Percentiles rank a stretch among this genome's conserved stretches.
phyloP scores from a whole-genome alignment of 257 asterid genomes.

The Solanum okadae region DNA sequence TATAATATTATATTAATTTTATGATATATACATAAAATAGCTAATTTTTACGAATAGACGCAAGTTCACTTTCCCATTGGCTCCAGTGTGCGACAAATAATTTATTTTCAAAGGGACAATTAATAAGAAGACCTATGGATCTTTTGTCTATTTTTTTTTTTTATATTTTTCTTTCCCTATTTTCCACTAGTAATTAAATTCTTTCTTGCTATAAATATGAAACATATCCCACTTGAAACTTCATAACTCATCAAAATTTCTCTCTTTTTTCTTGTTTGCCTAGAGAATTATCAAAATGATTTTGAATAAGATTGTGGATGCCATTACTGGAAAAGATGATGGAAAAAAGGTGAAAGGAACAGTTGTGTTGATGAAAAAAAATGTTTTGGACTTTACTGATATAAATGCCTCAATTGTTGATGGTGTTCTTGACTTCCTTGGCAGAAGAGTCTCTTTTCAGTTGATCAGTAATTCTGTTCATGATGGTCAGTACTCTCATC shows the following conservation, averaged over 20 bases:
- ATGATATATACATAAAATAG: no score
- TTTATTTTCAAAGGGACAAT: no score
- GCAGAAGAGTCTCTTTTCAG: conserved; percentile 46
- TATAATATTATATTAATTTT: no score
- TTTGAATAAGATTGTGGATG: conserved; percentile 4
- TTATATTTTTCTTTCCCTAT: background rate
- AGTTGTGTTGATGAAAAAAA: conserved; percentile 67
- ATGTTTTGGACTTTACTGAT: conserved; percentile 26
- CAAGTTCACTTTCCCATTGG: no score
- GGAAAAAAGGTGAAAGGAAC: conserved; percentile 34
- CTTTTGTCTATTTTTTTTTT: background rate
- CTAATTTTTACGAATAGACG: no score
- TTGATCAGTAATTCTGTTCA: conserved; percentile 35
- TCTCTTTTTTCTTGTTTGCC: background rate
- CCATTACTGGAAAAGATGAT: background rate
- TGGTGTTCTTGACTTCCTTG: conserved; percentile 37
- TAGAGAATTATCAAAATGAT: background rate
- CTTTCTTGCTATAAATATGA: background rate
- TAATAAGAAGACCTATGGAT: background rate
- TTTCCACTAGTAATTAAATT: background rate
- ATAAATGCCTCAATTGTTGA: conserved; percentile 34
- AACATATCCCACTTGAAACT: background rate
- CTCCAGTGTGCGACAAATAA: no score
- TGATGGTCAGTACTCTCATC: background rate
- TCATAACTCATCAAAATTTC: background rate